Evolutionary conservation across 495 filamentous ascomycete genomes (phyloP).

Genomic region (Hypoxylon intermedium): DNA sequence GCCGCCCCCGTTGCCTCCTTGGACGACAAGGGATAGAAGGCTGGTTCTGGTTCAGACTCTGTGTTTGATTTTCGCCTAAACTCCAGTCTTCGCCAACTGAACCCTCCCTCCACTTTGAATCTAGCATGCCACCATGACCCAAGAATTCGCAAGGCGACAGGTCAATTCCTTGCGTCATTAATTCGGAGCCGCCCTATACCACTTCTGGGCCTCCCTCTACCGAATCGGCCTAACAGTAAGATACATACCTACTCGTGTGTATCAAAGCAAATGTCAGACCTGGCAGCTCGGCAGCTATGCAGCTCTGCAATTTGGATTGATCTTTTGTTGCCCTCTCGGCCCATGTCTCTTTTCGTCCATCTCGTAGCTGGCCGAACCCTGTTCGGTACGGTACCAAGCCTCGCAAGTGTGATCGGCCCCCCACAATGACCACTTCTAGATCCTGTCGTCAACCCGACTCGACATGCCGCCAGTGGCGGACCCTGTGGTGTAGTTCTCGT

Average conservation of each 20-base stretch:
- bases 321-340: slow-evolving; percentile 10
- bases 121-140: no score
- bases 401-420: slow-evolving; percentile 43
- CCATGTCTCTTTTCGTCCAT: slow-evolving; percentile 33
- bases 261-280: no score
- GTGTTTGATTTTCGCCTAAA: slow-evolving; percentile 37
- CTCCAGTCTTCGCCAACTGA: slow-evolving; percentile 28
- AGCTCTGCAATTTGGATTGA: slow-evolving; percentile 16
- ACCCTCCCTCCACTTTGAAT: slow-evolving; percentile 27
- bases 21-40: slow-evolving; percentile 22
- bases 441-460: slow-evolving; percentile 35
- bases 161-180: slow-evolving; percentile 40
- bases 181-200: slow-evolving; percentile 33
- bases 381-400: slow-evolving; percentile 34
- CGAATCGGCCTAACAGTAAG: no score
- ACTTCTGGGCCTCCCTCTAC: slow-evolving; percentile 11
- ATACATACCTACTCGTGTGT: neutral
- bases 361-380: slow-evolving; percentile 22
- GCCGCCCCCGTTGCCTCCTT: slow-evolving; percentile 20
- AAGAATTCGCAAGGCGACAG: slow-evolving; percentile 30
- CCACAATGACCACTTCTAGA: slow-evolving; percentile 43
- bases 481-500: slow-evolving; percentile 33
- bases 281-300: no score
- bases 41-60: slow-evolving; percentile 15
- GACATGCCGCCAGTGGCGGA: slow-evolving; percentile 38